Evolutionary conservation across 202 grass and related monocot species (phyloP).

Genomic region (Cymbopogon flexuosus): DNA sequence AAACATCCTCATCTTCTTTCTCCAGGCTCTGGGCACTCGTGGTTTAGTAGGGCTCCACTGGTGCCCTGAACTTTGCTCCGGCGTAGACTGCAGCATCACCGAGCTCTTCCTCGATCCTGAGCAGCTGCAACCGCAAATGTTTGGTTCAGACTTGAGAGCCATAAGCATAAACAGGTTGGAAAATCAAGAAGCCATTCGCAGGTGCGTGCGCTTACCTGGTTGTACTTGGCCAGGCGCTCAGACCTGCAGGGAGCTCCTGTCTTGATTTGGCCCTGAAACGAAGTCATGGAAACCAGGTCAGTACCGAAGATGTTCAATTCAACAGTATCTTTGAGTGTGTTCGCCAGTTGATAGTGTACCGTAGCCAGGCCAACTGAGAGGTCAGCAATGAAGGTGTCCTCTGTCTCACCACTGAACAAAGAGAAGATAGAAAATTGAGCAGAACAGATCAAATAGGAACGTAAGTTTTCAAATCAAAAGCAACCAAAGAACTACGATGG

Average conservation of each 20-base stretch:
- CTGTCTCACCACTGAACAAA: slow-evolving; percentile 79
- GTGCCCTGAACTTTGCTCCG: slow-evolving; percentile 76
- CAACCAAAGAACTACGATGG: not conserved
- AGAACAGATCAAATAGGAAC: not conserved
- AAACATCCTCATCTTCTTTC: not conserved
- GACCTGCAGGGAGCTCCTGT: slow-evolving; percentile 86
- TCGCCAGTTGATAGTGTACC: slow-evolving; percentile 33
- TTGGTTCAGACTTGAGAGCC: not conserved
- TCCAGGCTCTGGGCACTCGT: not conserved
- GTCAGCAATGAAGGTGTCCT: slow-evolving; percentile 97
- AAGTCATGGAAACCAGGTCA: not conserved
- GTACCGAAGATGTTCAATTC: not conserved
- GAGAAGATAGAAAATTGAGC: not conserved
- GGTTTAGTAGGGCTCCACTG: slow-evolving; percentile 67
- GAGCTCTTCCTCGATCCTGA: slow-evolving; percentile 89
- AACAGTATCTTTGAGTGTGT: not conserved
- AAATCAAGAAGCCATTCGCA: not conserved
- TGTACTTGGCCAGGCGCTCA: slow-evolving; percentile 87
- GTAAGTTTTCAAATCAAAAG: not conserved
- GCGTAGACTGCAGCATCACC: slow-evolving; percentile 56
- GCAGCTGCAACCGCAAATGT: slow-evolving; percentile 37
- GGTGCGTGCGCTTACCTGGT: slow-evolving; percentile 45
- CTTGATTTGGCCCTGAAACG: slow-evolving; percentile 77
- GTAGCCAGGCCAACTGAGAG: slow-evolving; percentile 79
- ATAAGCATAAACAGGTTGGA: not conserved